Evolutionary conservation across 176 grass and related monocot genomes (phyloP).

Genomic region (Triticum dicoccoides): DNA sequence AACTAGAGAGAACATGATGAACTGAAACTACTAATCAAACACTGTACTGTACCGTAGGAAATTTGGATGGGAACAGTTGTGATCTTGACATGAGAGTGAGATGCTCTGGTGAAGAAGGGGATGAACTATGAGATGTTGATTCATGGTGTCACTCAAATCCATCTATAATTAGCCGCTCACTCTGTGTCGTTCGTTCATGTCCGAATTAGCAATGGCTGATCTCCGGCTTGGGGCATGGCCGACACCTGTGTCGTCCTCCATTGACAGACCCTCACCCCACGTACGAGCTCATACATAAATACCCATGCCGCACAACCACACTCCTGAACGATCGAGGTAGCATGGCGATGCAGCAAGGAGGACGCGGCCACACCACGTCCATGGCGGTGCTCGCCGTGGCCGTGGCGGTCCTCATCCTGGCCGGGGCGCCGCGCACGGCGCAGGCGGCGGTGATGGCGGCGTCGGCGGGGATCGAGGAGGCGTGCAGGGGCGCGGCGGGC

Average conservation of each 20-base stretch:
- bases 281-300: not conserved
- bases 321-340: not conserved
- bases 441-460: not conserved
- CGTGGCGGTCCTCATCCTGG: not conserved
- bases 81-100: too few species aligned
- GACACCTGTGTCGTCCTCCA: not conserved
- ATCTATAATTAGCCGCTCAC: not conserved
- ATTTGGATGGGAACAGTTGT: too few species aligned
- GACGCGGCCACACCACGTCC: not conserved
- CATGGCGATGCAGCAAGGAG: not conserved
- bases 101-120: too few species aligned
- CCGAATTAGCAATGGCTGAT: not conserved
- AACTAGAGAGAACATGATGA: too few species aligned
- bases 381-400: not conserved
- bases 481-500: constrained; percentile 26
- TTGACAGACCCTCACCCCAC: not conserved
- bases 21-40: too few species aligned
- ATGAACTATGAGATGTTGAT: too few species aligned
- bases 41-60: too few species aligned
- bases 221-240: not conserved
- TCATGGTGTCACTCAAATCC: too few species aligned
- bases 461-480: constrained; percentile 26
- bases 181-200: not conserved
- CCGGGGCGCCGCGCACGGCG: not conserved
- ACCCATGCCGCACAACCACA: not conserved